These are phyloP conservation scores for Cryptococcus floricola DNA, from an alignment of 1,284 basidiomycete species.

Conservation along the genomic window DNA sequence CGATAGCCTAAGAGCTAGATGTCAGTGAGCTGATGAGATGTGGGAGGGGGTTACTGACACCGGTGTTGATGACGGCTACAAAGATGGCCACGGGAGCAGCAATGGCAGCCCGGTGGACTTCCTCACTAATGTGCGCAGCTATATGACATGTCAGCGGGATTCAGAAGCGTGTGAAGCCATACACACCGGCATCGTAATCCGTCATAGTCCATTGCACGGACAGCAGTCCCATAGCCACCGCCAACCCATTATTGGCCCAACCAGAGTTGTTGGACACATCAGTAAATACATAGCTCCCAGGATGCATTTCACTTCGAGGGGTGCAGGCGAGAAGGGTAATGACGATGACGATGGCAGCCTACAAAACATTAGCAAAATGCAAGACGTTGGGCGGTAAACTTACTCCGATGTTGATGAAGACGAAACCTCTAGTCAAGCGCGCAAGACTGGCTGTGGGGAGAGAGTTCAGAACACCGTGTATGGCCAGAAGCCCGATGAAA, in stretches of 20 bases:
- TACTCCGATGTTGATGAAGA: conserved; percentile 78
- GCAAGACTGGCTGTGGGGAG: conserved; percentile 77
- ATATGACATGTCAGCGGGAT: conserved; percentile 6
- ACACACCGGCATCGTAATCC: conserved; percentile 41
- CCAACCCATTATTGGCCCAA: conserved; percentile 72
- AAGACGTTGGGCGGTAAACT: neutral
- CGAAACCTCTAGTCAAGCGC: conserved; percentile 70
- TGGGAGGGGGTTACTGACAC: conserved; percentile 46
- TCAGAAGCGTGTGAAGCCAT: neutral
- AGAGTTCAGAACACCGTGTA: conserved; percentile 69
- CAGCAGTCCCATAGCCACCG: conserved; percentile 81
- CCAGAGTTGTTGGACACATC: conserved; percentile 57
- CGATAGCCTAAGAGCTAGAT: conserved; percentile 48
- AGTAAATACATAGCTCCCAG: conserved; percentile 68
- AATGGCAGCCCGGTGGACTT: conserved; percentile 81
- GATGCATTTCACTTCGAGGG: conserved; percentile 72
- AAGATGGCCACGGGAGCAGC: conserved; percentile 79
- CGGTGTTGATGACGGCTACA: conserved; percentile 82
- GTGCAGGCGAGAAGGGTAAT: conserved; percentile 78
- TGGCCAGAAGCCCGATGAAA: conserved; percentile 63
- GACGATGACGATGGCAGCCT: conserved; percentile 59
- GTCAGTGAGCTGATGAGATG: neutral
- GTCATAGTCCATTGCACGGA: conserved; percentile 86
- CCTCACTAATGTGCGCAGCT: conserved; percentile 83
- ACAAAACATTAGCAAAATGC: neutral